Evolutionary conservation across 2,329 filamentous ascomycete genomes (phyloP), one percentile per base, ranked within the genome.

Genomic region (Calonectria pseudoturangicola): DNA sequence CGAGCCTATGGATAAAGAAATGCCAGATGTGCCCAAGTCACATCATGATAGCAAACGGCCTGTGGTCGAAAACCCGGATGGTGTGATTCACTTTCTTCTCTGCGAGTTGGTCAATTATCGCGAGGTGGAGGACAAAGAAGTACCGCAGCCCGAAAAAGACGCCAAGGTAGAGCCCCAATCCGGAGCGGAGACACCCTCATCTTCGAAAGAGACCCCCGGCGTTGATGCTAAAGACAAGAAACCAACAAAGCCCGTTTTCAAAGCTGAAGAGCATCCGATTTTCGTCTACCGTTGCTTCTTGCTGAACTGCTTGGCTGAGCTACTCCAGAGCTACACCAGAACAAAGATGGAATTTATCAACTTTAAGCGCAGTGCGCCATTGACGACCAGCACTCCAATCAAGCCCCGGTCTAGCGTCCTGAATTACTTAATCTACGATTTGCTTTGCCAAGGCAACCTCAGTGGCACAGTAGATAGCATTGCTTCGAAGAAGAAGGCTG

Each of bases 311-410:
- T 87, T 99, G 47, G 93, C 95, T 0, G 97, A 99, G 84, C 90
- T 99, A 16, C 88, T 99, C 16, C 92, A 94, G 70, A 97, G 94
- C 80, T 99, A 98, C 86, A 98, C 95, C 78, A 92, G 95, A 67
- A 95, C 95, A 10, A 99, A 99, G 88, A 92, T 99, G 51, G 97
- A 99, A 82, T 98, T 99, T 82, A 98, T 99, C 87, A 98, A 98
- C 83, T 99, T 98, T 86, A 98, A 97, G 77, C 93, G 96, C 73
- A 98, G 96, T 81, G 93, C 95, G 8, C 95, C 96, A 58, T 90
- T 95, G 54, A 93, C 95, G 77, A 93, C 93, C 13, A 92, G 92
- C 67, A 98, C 97, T 1, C 97, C 97, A 6, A 96, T 97, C 18
- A 98, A 98, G 84, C 97, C 97, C 69, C 92, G 97, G 48, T 96